Evolutionary conservation across 805 yeast species (phyloP), one percentile per base, ranked within the genome.

Genomic region (Spathaspora gorwiae): DNA sequence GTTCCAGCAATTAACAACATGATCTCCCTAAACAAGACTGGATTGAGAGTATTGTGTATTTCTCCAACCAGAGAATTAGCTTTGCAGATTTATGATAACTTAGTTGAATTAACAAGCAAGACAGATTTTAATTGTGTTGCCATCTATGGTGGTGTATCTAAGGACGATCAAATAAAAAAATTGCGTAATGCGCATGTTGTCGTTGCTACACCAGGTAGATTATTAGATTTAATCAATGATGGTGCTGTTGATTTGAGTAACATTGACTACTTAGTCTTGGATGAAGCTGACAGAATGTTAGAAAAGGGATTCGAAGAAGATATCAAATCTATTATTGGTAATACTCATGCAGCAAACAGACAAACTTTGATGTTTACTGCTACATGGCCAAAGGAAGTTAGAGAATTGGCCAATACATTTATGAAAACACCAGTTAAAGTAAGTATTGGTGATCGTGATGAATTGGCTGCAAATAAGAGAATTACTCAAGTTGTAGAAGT

Each of bases 301-400:
- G 99, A 94, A 65, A 94, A 87, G 67, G 99, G 99, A 33, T 94
- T 94, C 59, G 98, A 95, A 69, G 95, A 92, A 63, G 99, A 92
- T 66, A 92, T 94, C 61, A 89, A 87, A 63, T 74, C 77, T 51
- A 89, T 94, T 53, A 81, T 94, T 61, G 78, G 84, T 39, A 70
- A 73, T 46, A 76, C 88, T 12, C 72, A 78, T 24, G 51, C 60
- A 32, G 62, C 65, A 26, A 35, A 44, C 9, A 76, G 98, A 70
- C 98, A 92, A 68, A 94, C 99, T 0, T 75, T 94, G 52, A 94
- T 94, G 98, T 94, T 94, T 69, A 92, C 99, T 8, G 99, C 99
- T n/a, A 94, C 99, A 1, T 94, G 99, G 99, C 99, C 99, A n/a
- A 87, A 87, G 57, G 96, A 92, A 69, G 98, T 94, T 32, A 83